A percentile compares a stretch with the other conserved stretches of the same genome.
phyloP scores from a whole-genome alignment of 1,284 basidiomycete genomes.

The Irpex sp. region DNA sequence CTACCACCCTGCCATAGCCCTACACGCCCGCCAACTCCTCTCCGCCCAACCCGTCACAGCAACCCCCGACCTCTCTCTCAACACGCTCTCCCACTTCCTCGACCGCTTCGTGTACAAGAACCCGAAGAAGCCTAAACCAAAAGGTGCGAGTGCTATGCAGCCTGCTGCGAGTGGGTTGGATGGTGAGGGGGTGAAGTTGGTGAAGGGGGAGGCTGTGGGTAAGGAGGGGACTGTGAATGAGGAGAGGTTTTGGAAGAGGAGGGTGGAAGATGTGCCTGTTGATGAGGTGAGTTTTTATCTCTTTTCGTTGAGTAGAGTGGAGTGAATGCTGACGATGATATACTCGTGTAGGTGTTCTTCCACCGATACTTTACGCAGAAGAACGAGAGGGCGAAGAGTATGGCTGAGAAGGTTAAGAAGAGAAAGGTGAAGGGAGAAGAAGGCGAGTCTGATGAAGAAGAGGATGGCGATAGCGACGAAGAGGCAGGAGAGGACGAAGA shows the following conservation, averaged over 20 bases:
- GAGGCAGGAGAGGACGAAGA: constrained; percentile 32
- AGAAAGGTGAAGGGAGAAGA: constrained; percentile 36
- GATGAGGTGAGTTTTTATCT: constrained; percentile 64
- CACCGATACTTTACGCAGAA: constrained; percentile 66
- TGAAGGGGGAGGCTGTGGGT: constrained; percentile 61
- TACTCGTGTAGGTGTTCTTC: constrained; percentile 40
- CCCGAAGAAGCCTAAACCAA: constrained; percentile 79
- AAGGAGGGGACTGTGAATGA: constrained; percentile 67
- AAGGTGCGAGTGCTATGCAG: constrained; percentile 92
- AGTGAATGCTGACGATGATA: background rate
- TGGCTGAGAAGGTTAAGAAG: constrained; percentile 42
- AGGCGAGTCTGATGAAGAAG: constrained; percentile 20
- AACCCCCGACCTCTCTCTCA: constrained; percentile 85
- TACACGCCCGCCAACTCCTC: constrained; percentile 85
- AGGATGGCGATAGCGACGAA: constrained; percentile 21
- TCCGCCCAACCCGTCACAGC: constrained; percentile 70
- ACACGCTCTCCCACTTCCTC: constrained; percentile 75
- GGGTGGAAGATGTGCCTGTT: constrained; percentile 75
- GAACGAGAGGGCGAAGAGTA: constrained; percentile 47
- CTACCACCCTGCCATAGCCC: constrained; percentile 89
- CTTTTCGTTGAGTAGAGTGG: too few species aligned
- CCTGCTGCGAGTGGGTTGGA: constrained; percentile 63
- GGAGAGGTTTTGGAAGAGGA: constrained; percentile 74
- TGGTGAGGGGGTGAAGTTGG: constrained; percentile 69
- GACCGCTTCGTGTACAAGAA: constrained; percentile 88